Evolutionary conservation across 2,329 filamentous ascomycete species (phyloP), one percentile per base, ranked within the genome.

Genomic region (Atkinsonella texensis): DNA sequence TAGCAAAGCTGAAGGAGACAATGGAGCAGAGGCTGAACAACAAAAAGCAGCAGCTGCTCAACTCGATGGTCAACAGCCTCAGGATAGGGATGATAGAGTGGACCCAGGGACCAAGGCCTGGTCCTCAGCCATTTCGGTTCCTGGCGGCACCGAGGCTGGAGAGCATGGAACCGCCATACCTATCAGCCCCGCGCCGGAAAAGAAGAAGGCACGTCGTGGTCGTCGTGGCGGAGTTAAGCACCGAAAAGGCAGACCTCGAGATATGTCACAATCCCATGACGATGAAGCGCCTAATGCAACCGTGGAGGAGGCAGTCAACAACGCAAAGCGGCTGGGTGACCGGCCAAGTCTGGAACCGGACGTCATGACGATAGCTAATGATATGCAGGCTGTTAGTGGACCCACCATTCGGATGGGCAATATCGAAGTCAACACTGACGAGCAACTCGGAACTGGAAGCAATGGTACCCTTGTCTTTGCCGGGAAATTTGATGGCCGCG

Each of bases 401-500:
- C 74, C 79, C 4, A 75, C 79, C 47, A 72, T 83, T 57, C 76
- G 74, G 50, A 81, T 85, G 64, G 80, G 79, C 32, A 80, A 76
- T 52, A 76, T 85, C 1, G 77, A 83, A 58, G 81, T 85, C 49
- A 76, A 84, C 56, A 76, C 77, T 44, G 76, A 83, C 45, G 72
- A 77, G 59, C 77, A 83, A 56, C 72, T 85, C 32, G 82, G 82
- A 20, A 84, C 88, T 53, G 93, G 93, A 51, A 97, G 91, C 66
- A 95, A 96, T 63, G 93, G 93, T n/a, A 98, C 93, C 0, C 83
- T 94, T 50, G 93, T 98, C 0, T 97, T 93, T 66, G 85, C 88
- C 47, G 93, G 93, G n/a, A 87, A 84, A 50, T 97, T 95, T 65
- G 93, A 95, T 65, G 89, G 89, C 23, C 84, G 90, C 48, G 85